Evolutionary conservation across 1,284 basidiomycete species (phyloP).

Genomic region (Apiotrichum siamense): DNA sequence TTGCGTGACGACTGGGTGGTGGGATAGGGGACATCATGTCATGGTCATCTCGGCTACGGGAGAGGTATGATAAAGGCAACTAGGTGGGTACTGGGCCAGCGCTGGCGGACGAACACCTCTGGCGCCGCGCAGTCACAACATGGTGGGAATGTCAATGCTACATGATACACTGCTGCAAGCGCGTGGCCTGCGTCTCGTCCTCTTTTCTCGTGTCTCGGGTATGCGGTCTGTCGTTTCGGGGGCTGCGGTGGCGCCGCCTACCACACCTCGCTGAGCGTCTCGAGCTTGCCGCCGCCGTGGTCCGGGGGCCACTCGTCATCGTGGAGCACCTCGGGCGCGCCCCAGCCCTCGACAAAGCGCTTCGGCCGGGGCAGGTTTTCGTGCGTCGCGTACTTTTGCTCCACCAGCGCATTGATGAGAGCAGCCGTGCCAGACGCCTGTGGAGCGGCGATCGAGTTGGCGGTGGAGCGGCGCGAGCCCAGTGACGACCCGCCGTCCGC

Average conservation of each 20-base stretch:
- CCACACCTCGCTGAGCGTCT: slow-evolving; percentile 3
- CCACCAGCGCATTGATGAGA: slow-evolving; percentile 15
- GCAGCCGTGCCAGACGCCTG: slow-evolving; percentile 10
- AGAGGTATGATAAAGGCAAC: too few species aligned
- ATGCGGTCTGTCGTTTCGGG: too few species aligned
- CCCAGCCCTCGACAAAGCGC: slow-evolving; percentile 31
- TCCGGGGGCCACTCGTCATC: slow-evolving; percentile 26
- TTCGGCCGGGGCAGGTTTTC: slow-evolving; percentile 15
- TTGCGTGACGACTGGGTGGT: neutral
- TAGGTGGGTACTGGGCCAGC: neutral
- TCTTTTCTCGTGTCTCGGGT: too few species aligned
- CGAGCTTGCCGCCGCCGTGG: neutral
- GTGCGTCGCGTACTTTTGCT: slow-evolving; percentile 17
- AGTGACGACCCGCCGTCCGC: neutral
- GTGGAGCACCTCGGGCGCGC: slow-evolving; percentile 32
- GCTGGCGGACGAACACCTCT: neutral
- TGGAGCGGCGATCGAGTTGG: slow-evolving; percentile 4
- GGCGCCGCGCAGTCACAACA: neutral
- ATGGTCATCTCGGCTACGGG: too few species aligned
- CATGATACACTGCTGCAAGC: too few species aligned
- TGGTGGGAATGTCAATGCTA: neutral
- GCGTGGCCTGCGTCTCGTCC: too few species aligned
- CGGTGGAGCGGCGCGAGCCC: slow-evolving; percentile 10
- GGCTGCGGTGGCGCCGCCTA: neutral
- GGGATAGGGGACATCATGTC: too few species aligned